Base-by-base conservation (phyloP, 345 rosid genomes). In the Garcia nutans region DNA sequence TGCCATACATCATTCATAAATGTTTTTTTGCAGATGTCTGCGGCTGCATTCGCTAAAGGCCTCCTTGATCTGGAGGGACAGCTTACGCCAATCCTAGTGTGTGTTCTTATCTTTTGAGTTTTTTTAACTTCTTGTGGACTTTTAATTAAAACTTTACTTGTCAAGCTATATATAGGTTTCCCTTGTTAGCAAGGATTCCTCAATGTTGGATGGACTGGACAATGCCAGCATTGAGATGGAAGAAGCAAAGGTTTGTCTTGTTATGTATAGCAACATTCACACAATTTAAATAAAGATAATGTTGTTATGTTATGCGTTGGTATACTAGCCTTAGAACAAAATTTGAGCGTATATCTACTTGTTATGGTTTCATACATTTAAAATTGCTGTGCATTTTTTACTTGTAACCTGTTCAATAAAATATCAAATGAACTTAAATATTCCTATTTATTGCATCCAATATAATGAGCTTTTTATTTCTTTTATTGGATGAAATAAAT, bases 21-120 rank as follows among this genome's bases (percentile, higher is more conserved):
- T 57, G 65, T 82, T 20, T 80, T 33, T 72, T 82, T 83, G 70
- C 88, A 96, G 99, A 96, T 96, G 99, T 96, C 99, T 76, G 98
- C 98, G 63, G 99, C 99, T 77, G 99, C 98, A 74, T 96, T 96
- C 88, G 99, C 99, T 55, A 96, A 96, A 89, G 99, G 99, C 79
- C 91, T 96, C 77, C 98, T 96, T 86, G 99, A 96, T 80, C 85
- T 96, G 75, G 99, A 96, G 89, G 99, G 99, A 80, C 99, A 86
- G 77, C 87, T 96, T 62, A 96, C 99, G 50, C 99, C 99, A 65
- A 96, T 96, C 77, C 86, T 96, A 98, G 99, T 96, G 69, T 76
- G 95, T 79, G 49, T 37, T 68, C 56, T 80, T 71, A 62, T 63
- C 69, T 33, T 71, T 72, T 59, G 7, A 42, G 52, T 77, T 56